Evolutionary conservation across 2,329 filamentous ascomycete species (phyloP).

Genomic region (Onygenales sp.): DNA sequence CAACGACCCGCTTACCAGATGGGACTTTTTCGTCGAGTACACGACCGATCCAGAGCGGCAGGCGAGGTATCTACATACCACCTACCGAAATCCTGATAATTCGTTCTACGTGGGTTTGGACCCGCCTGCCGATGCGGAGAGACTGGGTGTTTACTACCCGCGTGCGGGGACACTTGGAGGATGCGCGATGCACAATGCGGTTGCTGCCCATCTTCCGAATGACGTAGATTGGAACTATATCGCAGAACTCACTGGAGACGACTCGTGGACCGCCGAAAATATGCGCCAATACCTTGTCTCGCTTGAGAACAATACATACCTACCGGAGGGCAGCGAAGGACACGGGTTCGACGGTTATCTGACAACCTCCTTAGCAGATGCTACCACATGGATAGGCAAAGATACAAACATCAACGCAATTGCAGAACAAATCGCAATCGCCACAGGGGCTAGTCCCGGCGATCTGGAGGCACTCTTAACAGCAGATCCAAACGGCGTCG

Average conservation of each 20-base stretch:
- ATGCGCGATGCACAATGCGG: constrained; percentile 52
- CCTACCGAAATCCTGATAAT: constrained; percentile 37
- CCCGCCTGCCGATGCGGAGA: constrained; percentile 43
- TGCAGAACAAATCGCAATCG: constrained; percentile 39
- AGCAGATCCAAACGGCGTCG: constrained; percentile 44
- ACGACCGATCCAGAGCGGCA: constrained; percentile 22
- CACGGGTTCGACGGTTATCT: constrained; percentile 49
- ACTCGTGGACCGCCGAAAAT: constrained; percentile 47
- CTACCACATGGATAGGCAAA: constrained; percentile 5
- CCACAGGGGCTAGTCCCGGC: constrained; percentile 36
- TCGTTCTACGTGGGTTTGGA: constrained; percentile 43
- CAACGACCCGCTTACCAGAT: constrained; percentile 21
- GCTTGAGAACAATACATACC: constrained; percentile 47
- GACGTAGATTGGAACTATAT: constrained; percentile 52
- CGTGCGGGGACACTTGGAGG: constrained; percentile 49
- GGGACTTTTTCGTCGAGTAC: constrained; percentile 30
- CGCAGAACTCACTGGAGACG: constrained; percentile 49
- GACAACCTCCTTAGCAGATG: constrained; percentile 17
- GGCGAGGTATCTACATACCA: constrained; percentile 27
- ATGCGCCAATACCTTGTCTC: constrained; percentile 50
- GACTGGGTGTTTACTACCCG: constrained; percentile 50
- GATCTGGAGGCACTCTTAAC: constrained; percentile 38
- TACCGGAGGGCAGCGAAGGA: constrained; percentile 31
- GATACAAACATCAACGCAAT: constrained; percentile 37
- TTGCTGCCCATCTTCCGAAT: constrained; percentile 51